Conservation (phyloP, 2,329 filamentous ascomycete species). For the Neospermospora avenae region DNA sequence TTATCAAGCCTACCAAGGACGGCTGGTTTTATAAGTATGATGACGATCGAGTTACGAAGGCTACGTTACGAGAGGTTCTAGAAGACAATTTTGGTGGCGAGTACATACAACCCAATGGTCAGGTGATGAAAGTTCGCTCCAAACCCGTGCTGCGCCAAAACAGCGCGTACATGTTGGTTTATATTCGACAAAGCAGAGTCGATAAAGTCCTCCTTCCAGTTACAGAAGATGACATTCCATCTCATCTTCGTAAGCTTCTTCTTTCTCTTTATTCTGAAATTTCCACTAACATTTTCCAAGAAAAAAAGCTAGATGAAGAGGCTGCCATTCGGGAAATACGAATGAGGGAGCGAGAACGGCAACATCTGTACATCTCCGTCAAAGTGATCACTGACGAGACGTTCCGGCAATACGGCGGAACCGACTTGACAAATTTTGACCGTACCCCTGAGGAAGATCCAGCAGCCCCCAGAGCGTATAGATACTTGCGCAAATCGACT, state of each 20-base stretch:
- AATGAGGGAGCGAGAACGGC: constrained; percentile 87
- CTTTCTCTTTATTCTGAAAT: too few relatives aligned
- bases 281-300: constrained; percentile 41
- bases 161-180: constrained; percentile 99
- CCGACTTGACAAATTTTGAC: constrained; percentile 75
- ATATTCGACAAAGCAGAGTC: constrained; percentile 83
- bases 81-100: constrained; percentile 97
- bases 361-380: constrained; percentile 85
- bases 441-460: constrained; percentile 52
- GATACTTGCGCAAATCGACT: constrained; percentile 70
- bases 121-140: constrained; percentile 44
- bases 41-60: constrained; percentile 94
- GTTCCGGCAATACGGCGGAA: constrained; percentile 77
- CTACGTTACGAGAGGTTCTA: constrained; percentile 83
- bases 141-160: constrained; percentile 60
- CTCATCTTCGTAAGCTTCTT: constrained; percentile 65
- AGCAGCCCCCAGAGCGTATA: constrained; percentile 68
- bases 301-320: constrained; percentile 77
- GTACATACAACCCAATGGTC: constrained; percentile 52
- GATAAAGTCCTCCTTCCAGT: constrained; percentile 78
- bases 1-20: constrained; percentile 88
- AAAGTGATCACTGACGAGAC: constrained; percentile 79
- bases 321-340: constrained; percentile 70
- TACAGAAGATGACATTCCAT: constrained; percentile 72
- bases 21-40: constrained; percentile 97